A percentile compares a stretch with the other conserved stretches of the same genome.
These are phyloP conservation scores for Cryptococcus maquisensis DNA, from an alignment of 1,284 basidiomycete species.

Conservation along the genomic window DNA sequence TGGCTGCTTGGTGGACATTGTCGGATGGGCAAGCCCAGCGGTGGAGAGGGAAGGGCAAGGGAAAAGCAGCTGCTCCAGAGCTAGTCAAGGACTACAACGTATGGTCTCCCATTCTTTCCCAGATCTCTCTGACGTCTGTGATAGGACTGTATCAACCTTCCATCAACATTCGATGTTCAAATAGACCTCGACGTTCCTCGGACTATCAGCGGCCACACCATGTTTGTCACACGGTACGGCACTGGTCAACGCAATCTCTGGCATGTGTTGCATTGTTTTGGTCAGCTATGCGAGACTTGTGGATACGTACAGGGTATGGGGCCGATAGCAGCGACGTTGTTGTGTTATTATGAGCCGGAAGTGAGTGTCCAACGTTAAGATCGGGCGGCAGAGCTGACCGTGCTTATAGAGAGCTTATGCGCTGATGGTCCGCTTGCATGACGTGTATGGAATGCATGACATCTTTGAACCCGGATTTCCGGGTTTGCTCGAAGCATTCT, in stretches of 20 bases:
- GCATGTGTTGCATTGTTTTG: constrained; percentile 89
- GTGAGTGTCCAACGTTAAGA: constrained; percentile 31
- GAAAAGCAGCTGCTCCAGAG: constrained; percentile 23
- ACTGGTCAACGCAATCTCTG: constrained; percentile 90
- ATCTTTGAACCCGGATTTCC: constrained; percentile 95
- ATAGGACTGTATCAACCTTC: constrained; percentile 63
- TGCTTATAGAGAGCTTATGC: constrained; percentile 65
- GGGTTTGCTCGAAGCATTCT: constrained; percentile 88
- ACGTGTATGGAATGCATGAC: constrained; percentile 79
- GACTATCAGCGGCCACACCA: constrained; percentile 89
- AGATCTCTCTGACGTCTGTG: background rate
- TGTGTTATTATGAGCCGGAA: constrained; percentile 89
- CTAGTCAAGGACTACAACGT: constrained; percentile 55
- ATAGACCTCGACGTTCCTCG: constrained; percentile 97
- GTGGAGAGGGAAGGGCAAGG: constrained; percentile 26
- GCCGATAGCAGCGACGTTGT: constrained; percentile 86
- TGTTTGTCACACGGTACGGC: constrained; percentile 94
- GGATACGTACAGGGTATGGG: constrained; percentile 98
- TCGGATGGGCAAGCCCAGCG: constrained; percentile 45
- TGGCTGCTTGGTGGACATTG: constrained; percentile 84
- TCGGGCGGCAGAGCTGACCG: background rate
- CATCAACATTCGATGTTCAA: constrained; percentile 88
- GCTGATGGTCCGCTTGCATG: constrained; percentile 76
- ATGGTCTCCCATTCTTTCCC: constrained; percentile 7
- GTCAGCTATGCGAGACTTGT: constrained; percentile 75